phyloP scores from a whole-genome alignment of 192 early-diverging fungal genomes.

The Coemansia sp. region DNA sequence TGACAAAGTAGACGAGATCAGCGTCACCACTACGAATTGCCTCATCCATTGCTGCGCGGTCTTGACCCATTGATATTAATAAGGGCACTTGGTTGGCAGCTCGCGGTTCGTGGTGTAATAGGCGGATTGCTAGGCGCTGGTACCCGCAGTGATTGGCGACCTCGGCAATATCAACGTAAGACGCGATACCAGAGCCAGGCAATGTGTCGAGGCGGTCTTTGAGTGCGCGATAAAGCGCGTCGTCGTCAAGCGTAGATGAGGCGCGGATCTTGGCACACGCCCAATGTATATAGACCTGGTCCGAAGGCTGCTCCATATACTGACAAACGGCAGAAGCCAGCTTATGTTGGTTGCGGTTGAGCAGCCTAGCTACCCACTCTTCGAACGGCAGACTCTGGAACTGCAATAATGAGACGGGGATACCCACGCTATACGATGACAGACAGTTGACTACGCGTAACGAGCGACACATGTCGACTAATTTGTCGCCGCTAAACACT shows the following conservation, averaged over 20 bases:
- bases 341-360: slow-evolving; percentile 82
- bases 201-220: slow-evolving; percentile 75
- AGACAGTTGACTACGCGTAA: slow-evolving; percentile 92
- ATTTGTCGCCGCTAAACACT: slow-evolving; percentile 80
- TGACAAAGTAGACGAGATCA: slow-evolving; percentile 93
- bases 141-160: slow-evolving; percentile 86
- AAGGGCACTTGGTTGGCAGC: slow-evolving; percentile 95
- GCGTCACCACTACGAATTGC: slow-evolving; percentile 95
- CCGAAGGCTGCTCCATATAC: slow-evolving; percentile 76
- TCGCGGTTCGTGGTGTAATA: slow-evolving; percentile 93
- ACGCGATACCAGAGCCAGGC: slow-evolving; percentile 57
- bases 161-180: slow-evolving; percentile 92
- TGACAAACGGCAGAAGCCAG: slow-evolving; percentile 85
- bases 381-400: slow-evolving; percentile 74
- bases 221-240: slow-evolving; percentile 78
- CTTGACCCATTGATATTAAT: slow-evolving; percentile 91
- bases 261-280: slow-evolving; percentile 93
- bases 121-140: slow-evolving; percentile 73
- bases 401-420: slow-evolving; percentile 89
- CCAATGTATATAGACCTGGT: slow-evolving; percentile 93
- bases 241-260: slow-evolving; percentile 78
- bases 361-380: slow-evolving; percentile 78
- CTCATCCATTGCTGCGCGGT: slow-evolving; percentile 83
- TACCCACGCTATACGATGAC: slow-evolving; percentile 80
- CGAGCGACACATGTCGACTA: slow-evolving; percentile 85